Conservation (phyloP, 805 yeast species). For the Wickerhamiella siamensis region DNA sequence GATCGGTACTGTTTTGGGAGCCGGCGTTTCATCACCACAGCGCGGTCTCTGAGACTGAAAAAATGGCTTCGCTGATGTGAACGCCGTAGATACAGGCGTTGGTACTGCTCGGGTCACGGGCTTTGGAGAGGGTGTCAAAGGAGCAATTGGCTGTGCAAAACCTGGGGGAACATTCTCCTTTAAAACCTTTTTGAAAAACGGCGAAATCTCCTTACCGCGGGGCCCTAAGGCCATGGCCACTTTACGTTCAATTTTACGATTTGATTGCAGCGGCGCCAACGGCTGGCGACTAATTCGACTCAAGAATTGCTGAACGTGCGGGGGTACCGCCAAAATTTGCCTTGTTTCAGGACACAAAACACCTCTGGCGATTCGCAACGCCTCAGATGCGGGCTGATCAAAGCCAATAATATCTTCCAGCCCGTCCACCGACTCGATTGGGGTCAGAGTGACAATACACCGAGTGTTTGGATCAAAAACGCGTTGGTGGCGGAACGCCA, state of each 20-base stretch:
- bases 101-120: too few relatives aligned
- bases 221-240: neutral
- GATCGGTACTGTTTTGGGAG: too few relatives aligned
- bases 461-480: conserved; percentile 56
- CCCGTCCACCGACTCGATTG: conserved; percentile 18
- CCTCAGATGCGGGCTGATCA: conserved; percentile 32
- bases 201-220: neutral
- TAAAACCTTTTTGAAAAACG: neutral
- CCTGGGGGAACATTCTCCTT: too few relatives aligned
- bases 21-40: too few relatives aligned
- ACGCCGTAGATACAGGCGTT: too few relatives aligned
- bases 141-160: too few relatives aligned
- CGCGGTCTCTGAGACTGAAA: too few relatives aligned
- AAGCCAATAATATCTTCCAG: conserved; percentile 23
- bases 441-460: conserved; percentile 43
- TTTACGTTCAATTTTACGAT: neutral
- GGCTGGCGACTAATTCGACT: neutral
- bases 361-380: conserved; percentile 47
- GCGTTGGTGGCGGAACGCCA: conserved; percentile 73
- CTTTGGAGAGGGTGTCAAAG: too few relatives aligned
- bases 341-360: conserved; percentile 51
- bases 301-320: neutral
- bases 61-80: too few relatives aligned
- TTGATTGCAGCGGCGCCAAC: neutral
- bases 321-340: conserved; percentile 16